A percentile compares a stretch with the other conserved stretches of the same genome.
These are phyloP conservation scores for Actinomucor elegans DNA, from an alignment of 371 early-diverging fungal genomes.

Conservation along the genomic window DNA sequence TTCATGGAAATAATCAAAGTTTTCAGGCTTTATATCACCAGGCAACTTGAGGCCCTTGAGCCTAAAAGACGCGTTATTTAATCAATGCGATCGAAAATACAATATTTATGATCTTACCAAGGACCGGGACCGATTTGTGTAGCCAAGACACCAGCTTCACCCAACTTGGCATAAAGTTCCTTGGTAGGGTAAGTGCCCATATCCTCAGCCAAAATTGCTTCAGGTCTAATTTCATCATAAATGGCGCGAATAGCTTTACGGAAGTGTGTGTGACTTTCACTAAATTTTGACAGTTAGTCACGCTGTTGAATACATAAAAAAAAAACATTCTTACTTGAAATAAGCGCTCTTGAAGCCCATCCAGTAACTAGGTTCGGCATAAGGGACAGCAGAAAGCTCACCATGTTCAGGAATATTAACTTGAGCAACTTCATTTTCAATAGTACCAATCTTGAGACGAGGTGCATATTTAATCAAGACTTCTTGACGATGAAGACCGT, in stretches of 20 bases:
- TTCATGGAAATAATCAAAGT: constrained; percentile 79
- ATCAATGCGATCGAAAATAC: no score
- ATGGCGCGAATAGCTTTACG: constrained; percentile 57
- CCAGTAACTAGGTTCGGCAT: constrained; percentile 59
- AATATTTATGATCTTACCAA: no score
- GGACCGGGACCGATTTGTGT: constrained; percentile 62
- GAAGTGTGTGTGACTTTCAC: constrained; percentile 60
- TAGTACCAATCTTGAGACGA: constrained; percentile 49
- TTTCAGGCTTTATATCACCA: constrained; percentile 51
- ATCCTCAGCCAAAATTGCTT: constrained; percentile 45
- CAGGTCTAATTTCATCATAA: constrained; percentile 47
- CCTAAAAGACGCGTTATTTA: no score
- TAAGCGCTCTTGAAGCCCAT: constrained; percentile 62
- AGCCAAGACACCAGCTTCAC: constrained; percentile 69
- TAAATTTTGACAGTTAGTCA: constrained; percentile 20
- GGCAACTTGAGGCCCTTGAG: constrained; percentile 34
- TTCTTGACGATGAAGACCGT: constrained; percentile 69
- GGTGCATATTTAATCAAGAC: constrained; percentile 56
- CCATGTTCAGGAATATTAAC: constrained; percentile 29
- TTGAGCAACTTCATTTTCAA: constrained; percentile 36
- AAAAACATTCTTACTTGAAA: constrained; percentile 45
- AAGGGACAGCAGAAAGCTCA: constrained; percentile 52
- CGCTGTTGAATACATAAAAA: neutral
- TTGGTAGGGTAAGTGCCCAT: constrained; percentile 40
- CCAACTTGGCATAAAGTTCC: constrained; percentile 55